Percentiles rank a stretch among this genome's conserved stretches.
Conservation (phyloP, 345 rosid genomes). For the Euclidium syriacum region DNA sequence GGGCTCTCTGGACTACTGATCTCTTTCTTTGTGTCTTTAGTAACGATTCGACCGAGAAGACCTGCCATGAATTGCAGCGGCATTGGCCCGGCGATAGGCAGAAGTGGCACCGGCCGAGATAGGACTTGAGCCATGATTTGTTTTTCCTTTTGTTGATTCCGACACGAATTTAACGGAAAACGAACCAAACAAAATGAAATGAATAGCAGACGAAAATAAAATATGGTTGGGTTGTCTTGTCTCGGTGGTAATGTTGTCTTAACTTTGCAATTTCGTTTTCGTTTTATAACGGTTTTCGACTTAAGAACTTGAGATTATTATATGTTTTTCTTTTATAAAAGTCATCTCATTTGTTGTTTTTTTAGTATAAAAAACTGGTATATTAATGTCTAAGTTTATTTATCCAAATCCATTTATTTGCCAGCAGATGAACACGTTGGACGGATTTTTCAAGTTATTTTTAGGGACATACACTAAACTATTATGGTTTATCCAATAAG, state of each 20-base stretch:
- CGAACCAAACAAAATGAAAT: conserved; percentile 1
- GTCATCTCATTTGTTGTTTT: conserved; percentile 9
- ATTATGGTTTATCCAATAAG: conserved; percentile 8
- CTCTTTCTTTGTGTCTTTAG: conserved; percentile 14
- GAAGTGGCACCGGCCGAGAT: background rate
- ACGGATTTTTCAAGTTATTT: background rate
- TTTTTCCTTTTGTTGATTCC: background rate
- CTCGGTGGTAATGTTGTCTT: conserved; percentile 16
- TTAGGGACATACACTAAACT: background rate
- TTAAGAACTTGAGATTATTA: conserved; percentile 4
- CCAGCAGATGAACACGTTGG: conserved; percentile 21
- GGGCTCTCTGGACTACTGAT: conserved; percentile 16
- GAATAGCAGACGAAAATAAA: conserved; percentile 17
- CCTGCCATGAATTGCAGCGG: conserved; percentile 20
- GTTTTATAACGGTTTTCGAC: conserved; percentile 22
- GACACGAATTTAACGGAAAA: background rate
- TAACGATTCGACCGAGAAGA: conserved; percentile 17
- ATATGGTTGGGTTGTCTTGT: conserved; percentile 18
- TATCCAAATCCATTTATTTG: conserved; percentile 19
- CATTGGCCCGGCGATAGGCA: background rate
- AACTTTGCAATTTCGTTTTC: conserved; percentile 18
- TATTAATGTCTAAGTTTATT: conserved; percentile 12
- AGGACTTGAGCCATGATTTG: conserved; percentile 27
- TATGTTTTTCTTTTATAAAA: background rate
- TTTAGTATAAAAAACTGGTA: background rate